These are phyloP conservation scores for Teunomyces panamensis DNA, from an alignment of 805 yeast species.

Conservation along the genomic window DNA sequence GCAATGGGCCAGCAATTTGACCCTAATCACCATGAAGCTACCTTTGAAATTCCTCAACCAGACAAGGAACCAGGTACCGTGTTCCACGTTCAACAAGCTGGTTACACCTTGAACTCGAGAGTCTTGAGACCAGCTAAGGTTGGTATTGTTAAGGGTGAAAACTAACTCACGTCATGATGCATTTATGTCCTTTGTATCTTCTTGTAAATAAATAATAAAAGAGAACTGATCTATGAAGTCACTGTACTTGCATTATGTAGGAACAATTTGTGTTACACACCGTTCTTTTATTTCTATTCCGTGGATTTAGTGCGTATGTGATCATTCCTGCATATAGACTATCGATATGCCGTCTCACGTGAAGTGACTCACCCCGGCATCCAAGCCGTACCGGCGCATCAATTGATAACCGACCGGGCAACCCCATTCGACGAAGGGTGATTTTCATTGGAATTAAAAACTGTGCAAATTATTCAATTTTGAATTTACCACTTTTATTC, in stretches of 20 bases:
- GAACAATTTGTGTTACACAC: too few species aligned
- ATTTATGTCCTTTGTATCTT: conserved; percentile 3
- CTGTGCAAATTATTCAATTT: neutral
- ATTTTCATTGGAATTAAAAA: neutral
- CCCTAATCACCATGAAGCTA: conserved; percentile 91
- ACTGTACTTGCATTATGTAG: too few species aligned
- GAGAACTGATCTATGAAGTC: neutral
- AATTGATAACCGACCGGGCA: conserved; percentile 3
- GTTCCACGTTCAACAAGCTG: conserved; percentile 88
- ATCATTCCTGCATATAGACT: neutral
- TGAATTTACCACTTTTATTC: neutral
- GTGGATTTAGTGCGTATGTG: too few species aligned
- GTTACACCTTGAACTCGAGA: conserved; percentile 80
- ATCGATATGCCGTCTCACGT: conserved; percentile 4
- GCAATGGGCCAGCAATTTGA: conserved; percentile 85
- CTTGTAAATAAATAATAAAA: neutral
- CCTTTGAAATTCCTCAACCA: conserved; percentile 82
- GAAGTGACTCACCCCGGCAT: conserved; percentile 8
- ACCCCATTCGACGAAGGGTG: conserved; percentile 2
- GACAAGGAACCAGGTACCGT: conserved; percentile 91
- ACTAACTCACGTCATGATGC: conserved; percentile 1
- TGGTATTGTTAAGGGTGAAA: conserved; percentile 71
- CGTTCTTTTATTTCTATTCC: too few species aligned
- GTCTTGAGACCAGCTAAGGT: conserved; percentile 95
- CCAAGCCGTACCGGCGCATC: conserved; percentile 4